A percentile compares a stretch with the other conserved stretches of the same genome.
Evolutionary conservation across 177 flowering plant species (phyloP).

Genomic region (Vitis hybrid): DNA sequence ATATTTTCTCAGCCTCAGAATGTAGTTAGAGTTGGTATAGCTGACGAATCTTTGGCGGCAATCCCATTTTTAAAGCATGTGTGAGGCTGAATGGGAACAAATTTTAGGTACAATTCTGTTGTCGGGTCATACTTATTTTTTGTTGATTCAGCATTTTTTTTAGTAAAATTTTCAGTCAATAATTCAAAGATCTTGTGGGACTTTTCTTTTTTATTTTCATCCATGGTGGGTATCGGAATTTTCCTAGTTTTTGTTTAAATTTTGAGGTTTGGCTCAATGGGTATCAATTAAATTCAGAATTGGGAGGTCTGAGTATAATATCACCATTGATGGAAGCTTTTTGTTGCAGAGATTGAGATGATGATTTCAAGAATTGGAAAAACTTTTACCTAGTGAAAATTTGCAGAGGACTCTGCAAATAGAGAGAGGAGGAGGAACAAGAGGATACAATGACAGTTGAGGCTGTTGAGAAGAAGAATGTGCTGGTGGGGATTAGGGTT

Average conservation of each 20-base stretch:
- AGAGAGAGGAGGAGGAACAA: slow-evolving; percentile 7
- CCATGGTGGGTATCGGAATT: not conserved
- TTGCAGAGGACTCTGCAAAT: slow-evolving; percentile 12
- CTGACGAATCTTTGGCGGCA: slow-evolving; percentile 35
- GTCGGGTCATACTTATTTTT: slow-evolving; percentile 28
- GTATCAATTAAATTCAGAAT: slow-evolving; percentile 3
- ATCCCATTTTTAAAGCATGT: slow-evolving; percentile 30
- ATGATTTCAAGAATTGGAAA: not conserved
- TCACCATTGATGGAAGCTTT: not conserved
- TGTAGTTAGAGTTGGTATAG: slow-evolving; percentile 36
- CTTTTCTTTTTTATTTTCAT: slow-evolving; percentile 7
- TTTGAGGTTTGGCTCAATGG: not conserved
- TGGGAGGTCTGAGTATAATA: not conserved
- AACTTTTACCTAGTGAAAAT: not conserved
- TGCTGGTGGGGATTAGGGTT: slow-evolving; percentile 66
- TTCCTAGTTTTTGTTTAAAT: slow-evolving; percentile 10
- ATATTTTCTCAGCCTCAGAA: not conserved
- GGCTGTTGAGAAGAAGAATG: slow-evolving; percentile 28
- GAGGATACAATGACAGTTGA: slow-evolving; percentile 32
- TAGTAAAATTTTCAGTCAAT: no score
- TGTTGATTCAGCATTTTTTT: slow-evolving; percentile 5
- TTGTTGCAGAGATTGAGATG: slow-evolving; percentile 21
- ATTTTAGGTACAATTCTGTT: slow-evolving; percentile 41
- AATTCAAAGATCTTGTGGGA: slow-evolving; percentile 6
- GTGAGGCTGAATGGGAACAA: slow-evolving; percentile 18